These are phyloP conservation scores for Camillea tinctor DNA, from an alignment of 2,329 filamentous ascomycete genomes.

Conservation along the genomic window DNA sequence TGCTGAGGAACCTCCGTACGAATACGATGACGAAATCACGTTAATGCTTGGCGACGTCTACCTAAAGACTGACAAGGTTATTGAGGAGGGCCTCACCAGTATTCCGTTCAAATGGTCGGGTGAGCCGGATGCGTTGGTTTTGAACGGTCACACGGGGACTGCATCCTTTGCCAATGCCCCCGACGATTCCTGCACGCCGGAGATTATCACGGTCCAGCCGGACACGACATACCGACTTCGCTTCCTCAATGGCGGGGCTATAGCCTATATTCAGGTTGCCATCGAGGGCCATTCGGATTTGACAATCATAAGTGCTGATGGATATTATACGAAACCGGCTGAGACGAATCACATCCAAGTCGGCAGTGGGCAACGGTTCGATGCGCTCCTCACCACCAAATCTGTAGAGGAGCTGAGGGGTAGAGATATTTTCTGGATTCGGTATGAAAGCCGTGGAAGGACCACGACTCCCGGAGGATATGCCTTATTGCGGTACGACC, in stretches of 20 bases:
- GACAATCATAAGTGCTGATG: constrained; percentile 61
- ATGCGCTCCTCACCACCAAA: constrained; percentile 55
- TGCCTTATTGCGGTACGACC: constrained; percentile 46
- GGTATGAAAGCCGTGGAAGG: constrained; percentile 50
- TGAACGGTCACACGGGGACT: constrained; percentile 55
- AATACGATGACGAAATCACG: constrained; percentile 61
- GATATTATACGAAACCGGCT: constrained; percentile 50
- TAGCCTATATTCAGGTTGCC: constrained; percentile 53
- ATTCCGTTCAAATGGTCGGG: constrained; percentile 57
- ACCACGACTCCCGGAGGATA: constrained; percentile 45
- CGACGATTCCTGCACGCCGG: constrained; percentile 41
- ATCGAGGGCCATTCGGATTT: constrained; percentile 57
- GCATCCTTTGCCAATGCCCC: constrained; percentile 34
- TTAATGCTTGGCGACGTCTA: constrained; percentile 59
- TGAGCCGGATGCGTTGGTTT: constrained; percentile 54
- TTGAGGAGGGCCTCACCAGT: constrained; percentile 49
- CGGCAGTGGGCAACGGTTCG: constrained; percentile 59
- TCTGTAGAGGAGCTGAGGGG: constrained; percentile 40
- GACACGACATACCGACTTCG: constrained; percentile 61
- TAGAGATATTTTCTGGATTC: constrained; percentile 43
- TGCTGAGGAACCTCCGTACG: constrained; percentile 45
- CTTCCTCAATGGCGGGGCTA: constrained; percentile 55
- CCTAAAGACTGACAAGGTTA: constrained; percentile 48
- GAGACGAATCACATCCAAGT: constrained; percentile 52
- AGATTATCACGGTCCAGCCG: constrained; percentile 58